Base-by-base conservation (phyloP, 768 basidiomycete species). In the Agaricus bisporus region DNA sequence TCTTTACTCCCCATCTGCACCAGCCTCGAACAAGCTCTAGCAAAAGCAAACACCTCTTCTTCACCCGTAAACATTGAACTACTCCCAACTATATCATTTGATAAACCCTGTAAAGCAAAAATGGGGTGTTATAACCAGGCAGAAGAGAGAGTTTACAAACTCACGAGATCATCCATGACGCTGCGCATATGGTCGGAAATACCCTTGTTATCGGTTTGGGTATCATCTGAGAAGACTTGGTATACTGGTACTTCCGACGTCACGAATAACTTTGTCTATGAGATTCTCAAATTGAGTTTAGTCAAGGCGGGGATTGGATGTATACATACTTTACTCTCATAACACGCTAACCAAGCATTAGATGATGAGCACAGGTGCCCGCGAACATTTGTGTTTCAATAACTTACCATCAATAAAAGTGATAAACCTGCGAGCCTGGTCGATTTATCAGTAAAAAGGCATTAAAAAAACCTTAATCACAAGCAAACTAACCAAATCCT, bases 21-120 rank as follows among this genome's bases (percentile, higher is more conserved):
- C 15, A 92, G 72, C 41, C 91, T 77, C 20, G 88, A 91, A 63
- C 90, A 92, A 17, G 95, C 95, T 35, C 97, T 81, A 10, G 93
- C 94, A 67, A 98, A 99, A 0, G 97, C 97, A 65, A 99, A 99
- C 0, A 98, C 66, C 68, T 98, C 97, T 67, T 98, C 97, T 63
- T 98, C 95, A 3, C 95, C 95, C 0, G 86, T 87, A 65, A 98
- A 98, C 73, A 99, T 88, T 41, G 92, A 87, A 57, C 88, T 91
- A 1, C 77, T 74, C 32, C 92, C 90, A 15, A 95, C 87, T 17
- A 79, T 70, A 26, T 92, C 83, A 20, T 77, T 78, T 1, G 87
- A 78, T 0, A 98, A 73, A 17, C 93, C 93, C 91, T 95, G 59
- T 29, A 39, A 26, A 44, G 26, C 32, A 48, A 18, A 29, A 28